phyloP scores from a whole-genome alignment of 805 yeast species.

The Candida ortonii region DNA sequence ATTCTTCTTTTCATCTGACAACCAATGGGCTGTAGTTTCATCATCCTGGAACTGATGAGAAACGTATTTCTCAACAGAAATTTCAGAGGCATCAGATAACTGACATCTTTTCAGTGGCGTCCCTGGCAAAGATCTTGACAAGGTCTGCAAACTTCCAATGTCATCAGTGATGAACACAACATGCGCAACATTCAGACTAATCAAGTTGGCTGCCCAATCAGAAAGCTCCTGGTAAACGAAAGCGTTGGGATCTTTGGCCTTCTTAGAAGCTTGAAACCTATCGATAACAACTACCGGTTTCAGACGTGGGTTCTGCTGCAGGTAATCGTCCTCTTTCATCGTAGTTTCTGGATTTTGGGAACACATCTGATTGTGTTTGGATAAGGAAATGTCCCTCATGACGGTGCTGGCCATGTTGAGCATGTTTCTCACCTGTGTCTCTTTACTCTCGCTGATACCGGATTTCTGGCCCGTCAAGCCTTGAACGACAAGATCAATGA shows the following conservation, averaged over 20 bases:
- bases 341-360: conserved; percentile 24
- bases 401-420: conserved; percentile 69
- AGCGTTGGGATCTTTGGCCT: conserved; percentile 54
- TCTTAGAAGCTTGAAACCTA: conserved; percentile 56
- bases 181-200: conserved; percentile 80
- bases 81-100: conserved; percentile 76
- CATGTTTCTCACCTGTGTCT: conserved; percentile 78
- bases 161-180: conserved; percentile 87
- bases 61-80: conserved; percentile 70
- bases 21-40: conserved; percentile 17
- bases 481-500: conserved; percentile 81
- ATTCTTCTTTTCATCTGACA: conserved; percentile 15
- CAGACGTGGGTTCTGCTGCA: conserved; percentile 79
- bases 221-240: conserved; percentile 73
- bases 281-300: conserved; percentile 86
- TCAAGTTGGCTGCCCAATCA: conserved; percentile 82
- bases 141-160: conserved; percentile 65
- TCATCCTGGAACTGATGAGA: conserved; percentile 45
- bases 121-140: conserved; percentile 75
- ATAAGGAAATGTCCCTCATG: conserved; percentile 59
- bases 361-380: conserved; percentile 37
- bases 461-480: conserved; percentile 93
- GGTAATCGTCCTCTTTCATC: conserved; percentile 70
- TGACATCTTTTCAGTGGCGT: conserved; percentile 76
- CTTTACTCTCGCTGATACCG: conserved; percentile 80